These are phyloP conservation scores for Linderina pennispora DNA, from an alignment of 192 early-diverging fungal genomes.

Conservation along the genomic window DNA sequence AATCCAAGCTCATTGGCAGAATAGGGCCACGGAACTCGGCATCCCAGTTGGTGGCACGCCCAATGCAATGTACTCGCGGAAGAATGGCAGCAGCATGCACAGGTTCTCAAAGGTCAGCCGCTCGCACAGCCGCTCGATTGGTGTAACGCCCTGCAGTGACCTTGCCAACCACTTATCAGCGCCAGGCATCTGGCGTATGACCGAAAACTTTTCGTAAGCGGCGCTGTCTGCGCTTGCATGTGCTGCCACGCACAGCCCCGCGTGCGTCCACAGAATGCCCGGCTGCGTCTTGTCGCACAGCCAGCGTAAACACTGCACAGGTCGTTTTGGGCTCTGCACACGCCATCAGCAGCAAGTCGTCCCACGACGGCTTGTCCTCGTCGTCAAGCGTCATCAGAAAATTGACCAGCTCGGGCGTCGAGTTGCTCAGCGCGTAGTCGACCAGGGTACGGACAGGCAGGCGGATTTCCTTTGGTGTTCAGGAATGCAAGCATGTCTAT, in stretches of 20 bases:
- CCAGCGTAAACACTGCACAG: slow-evolving; percentile 15
- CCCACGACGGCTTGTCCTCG: slow-evolving; percentile 17
- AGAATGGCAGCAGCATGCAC: slow-evolving; percentile 20
- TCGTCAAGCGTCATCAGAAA: slow-evolving; percentile 18
- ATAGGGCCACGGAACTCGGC: slow-evolving; percentile 12
- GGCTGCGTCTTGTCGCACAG: slow-evolving; percentile 21
- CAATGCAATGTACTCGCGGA: slow-evolving; percentile 25
- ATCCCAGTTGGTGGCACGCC: slow-evolving; percentile 24
- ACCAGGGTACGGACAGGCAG: slow-evolving; percentile 24
- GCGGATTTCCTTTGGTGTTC: background rate
- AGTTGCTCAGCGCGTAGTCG: slow-evolving; percentile 24
- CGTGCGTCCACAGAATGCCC: slow-evolving; percentile 33
- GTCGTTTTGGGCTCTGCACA: slow-evolving; percentile 17
- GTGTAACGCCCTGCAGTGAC: slow-evolving; percentile 21
- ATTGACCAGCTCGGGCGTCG: slow-evolving; percentile 9
- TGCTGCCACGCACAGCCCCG: slow-evolving; percentile 24
- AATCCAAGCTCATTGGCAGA: slow-evolving; percentile 28
- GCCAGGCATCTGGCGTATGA: slow-evolving; percentile 11
- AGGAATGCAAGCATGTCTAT: slow-evolving; percentile 20
- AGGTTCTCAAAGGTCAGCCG: slow-evolving; percentile 30
- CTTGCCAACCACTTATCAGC: slow-evolving; percentile 17
- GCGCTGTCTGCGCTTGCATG: slow-evolving; percentile 21
- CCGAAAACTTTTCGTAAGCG: slow-evolving; percentile 27
- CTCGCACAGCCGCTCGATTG: slow-evolving; percentile 32
- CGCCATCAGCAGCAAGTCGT: slow-evolving; percentile 36